Conservation (phyloP, 2,329 filamentous ascomycete genomes). For the Cladosporium sp. region DNA sequence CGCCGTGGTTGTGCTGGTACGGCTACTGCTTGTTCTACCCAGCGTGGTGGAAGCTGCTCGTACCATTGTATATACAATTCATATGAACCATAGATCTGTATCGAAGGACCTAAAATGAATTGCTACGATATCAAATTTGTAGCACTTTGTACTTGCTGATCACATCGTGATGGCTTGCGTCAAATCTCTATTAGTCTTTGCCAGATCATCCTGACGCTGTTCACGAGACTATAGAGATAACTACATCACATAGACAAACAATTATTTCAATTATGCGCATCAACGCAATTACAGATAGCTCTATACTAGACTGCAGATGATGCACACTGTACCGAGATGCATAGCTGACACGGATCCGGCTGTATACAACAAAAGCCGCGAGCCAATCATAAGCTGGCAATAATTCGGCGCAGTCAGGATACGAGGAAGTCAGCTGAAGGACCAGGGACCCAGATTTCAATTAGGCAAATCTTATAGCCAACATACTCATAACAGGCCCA, state of each 20-base stretch:
- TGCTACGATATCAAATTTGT: too few species aligned
- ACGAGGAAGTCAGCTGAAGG: background rate
- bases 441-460: background rate
- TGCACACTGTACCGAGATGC: too few species aligned
- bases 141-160: too few species aligned
- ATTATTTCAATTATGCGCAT: too few species aligned
- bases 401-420: background rate
- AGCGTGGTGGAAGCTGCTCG: background rate
- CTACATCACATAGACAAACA: too few species aligned
- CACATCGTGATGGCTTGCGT: background rate
- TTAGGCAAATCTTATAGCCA: background rate
- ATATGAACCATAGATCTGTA: too few species aligned
- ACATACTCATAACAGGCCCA: background rate
- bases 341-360: too few species aligned
- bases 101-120: too few species aligned
- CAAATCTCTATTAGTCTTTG: background rate
- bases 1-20: background rate
- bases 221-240: background rate
- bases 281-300: background rate
- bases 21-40: too few species aligned
- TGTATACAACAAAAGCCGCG: too few species aligned
- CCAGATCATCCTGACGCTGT: background rate
- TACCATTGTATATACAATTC: background rate
- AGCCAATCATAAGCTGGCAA: background rate
- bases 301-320: too few species aligned